Evolutionary conservation across 2,329 filamentous ascomycete species (phyloP).

Genomic region (Sporothrix brunneoviolacea): DNA sequence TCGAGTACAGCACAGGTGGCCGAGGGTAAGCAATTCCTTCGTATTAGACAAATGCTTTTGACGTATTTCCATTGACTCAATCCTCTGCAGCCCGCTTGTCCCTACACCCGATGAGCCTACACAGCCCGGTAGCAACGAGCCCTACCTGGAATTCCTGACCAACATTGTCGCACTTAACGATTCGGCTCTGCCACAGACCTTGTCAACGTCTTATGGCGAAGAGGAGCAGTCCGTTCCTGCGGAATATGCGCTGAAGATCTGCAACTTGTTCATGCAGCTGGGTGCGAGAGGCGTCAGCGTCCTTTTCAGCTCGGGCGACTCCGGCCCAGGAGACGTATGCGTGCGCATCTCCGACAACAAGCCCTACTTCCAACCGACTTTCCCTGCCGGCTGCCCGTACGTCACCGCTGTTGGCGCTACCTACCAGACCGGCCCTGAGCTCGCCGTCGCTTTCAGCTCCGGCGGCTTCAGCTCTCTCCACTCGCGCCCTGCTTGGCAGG

Average conservation of each 20-base stretch:
- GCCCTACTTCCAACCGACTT: slow-evolving; percentile 34
- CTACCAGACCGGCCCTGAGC: slow-evolving; percentile 26
- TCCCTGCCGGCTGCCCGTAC: slow-evolving; percentile 33
- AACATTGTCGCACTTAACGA: slow-evolving; percentile 48
- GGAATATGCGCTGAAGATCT: slow-evolving; percentile 55
- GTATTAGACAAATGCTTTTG: too few relatives aligned
- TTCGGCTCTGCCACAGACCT: slow-evolving; percentile 49
- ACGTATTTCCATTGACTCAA: too few relatives aligned
- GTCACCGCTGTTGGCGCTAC: slow-evolving; percentile 52
- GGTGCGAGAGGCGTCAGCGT: slow-evolving; percentile 61
- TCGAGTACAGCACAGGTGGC: slow-evolving; percentile 55
- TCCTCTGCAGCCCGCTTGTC: slow-evolving; percentile 52
- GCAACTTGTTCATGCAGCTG: slow-evolving; percentile 57
- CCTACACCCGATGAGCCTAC: slow-evolving; percentile 44
- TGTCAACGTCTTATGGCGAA: slow-evolving; percentile 61
- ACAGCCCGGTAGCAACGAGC: slow-evolving; percentile 54
- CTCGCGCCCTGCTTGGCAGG: slow-evolving; percentile 35
- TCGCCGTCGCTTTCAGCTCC: slow-evolving; percentile 26
- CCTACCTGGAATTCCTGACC: slow-evolving; percentile 57
- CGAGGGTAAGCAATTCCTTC: slow-evolving; percentile 27
- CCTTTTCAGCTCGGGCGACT: slow-evolving; percentile 55
- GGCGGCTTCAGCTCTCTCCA: slow-evolving; percentile 45
- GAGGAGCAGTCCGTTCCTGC: slow-evolving; percentile 58
- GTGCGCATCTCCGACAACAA: slow-evolving; percentile 45
- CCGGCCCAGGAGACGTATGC: slow-evolving; percentile 55